phyloP scores from a whole-genome alignment of 805 yeast genomes.

The Huiozyma naganishii region DNA sequence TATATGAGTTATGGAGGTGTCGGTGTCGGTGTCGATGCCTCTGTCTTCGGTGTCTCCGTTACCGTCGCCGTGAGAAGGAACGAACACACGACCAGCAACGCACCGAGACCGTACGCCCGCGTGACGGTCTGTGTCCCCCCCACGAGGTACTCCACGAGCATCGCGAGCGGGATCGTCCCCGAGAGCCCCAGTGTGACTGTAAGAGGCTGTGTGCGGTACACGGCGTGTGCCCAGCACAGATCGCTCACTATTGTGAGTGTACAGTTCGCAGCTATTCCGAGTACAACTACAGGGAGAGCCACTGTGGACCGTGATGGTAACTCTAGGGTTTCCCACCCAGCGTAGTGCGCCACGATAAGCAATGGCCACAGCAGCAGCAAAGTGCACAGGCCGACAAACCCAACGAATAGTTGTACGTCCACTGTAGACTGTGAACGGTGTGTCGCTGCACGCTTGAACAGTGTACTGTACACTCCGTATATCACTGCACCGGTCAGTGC shows the following conservation, averaged over 20 bases:
- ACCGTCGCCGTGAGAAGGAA: constrained; percentile 46
- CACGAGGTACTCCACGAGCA: constrained; percentile 75
- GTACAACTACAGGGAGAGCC: constrained; percentile 25
- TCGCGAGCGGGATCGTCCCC: constrained; percentile 86
- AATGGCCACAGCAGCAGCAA: constrained; percentile 68
- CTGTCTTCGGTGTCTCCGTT: too few relatives aligned
- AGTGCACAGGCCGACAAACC: constrained; percentile 82
- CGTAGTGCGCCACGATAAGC: constrained; percentile 45
- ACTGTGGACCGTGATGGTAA: constrained; percentile 39
- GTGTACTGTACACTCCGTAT: constrained; percentile 82
- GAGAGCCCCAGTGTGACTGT: constrained; percentile 89
- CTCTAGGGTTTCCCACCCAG: constrained; percentile 56
- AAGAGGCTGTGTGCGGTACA: constrained; percentile 78
- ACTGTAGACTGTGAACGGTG: constrained; percentile 39
- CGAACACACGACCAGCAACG: constrained; percentile 61
- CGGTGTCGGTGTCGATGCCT: too few relatives aligned
- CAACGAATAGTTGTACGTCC: constrained; percentile 80
- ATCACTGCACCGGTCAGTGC: constrained; percentile 74
- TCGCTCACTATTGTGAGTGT: constrained; percentile 71
- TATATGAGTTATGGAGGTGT: too few relatives aligned
- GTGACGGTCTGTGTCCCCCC: constrained; percentile 44
- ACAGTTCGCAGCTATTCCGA: constrained; percentile 48
- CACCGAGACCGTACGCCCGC: constrained; percentile 60
- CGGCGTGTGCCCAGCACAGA: constrained; percentile 88
- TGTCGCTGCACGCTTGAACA: constrained; percentile 56